phyloP scores from a whole-genome alignment of 2,329 filamentous ascomycete genomes.

The Pyrenochaeta sp. region DNA sequence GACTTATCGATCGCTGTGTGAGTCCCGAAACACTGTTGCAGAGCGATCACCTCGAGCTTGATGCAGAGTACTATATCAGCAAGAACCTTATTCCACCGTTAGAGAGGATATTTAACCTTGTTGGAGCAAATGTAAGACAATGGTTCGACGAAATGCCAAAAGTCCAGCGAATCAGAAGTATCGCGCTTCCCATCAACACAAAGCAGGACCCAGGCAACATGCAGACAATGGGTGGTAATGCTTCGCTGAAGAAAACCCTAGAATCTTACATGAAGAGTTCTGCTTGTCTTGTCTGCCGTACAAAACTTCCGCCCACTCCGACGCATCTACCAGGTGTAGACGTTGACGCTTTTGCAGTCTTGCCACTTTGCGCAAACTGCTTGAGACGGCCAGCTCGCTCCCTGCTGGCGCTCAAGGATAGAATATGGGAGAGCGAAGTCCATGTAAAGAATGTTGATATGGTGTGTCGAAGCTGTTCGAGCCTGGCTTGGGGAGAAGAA shows the following conservation, averaged over 20 bases:
- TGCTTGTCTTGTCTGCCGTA: conserved; percentile 78
- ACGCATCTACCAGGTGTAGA: conserved; percentile 19
- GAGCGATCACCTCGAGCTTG: conserved; percentile 79
- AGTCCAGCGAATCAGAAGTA: conserved; percentile 74
- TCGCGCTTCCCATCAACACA: conserved; percentile 49
- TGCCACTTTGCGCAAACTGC: conserved; percentile 68
- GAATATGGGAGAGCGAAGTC: conserved; percentile 69
- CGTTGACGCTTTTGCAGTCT: conserved; percentile 23
- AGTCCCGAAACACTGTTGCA: conserved; percentile 82
- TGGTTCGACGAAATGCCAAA: conserved; percentile 99
- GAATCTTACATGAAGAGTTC: conserved; percentile 90
- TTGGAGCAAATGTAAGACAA: conserved; percentile 85
- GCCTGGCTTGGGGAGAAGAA: conserved; percentile 74
- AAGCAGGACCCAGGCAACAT: conserved; percentile 19
- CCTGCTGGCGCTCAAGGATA: conserved; percentile 68
- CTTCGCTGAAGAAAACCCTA: conserved; percentile 71
- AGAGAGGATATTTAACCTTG: conserved; percentile 94
- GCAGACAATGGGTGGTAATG: conserved; percentile 32
- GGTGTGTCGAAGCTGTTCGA: conserved; percentile 83
- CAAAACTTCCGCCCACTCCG: conserved; percentile 58
- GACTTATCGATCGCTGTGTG: conserved; percentile 88
- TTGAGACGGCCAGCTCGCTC: conserved; percentile 63
- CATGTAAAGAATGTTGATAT: conserved; percentile 69
- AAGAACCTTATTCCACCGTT: conserved; percentile 96
- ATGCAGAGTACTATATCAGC: conserved; percentile 95